phyloP scores from a whole-genome alignment of 345 rosid species.

The Corymbia maculata region DNA sequence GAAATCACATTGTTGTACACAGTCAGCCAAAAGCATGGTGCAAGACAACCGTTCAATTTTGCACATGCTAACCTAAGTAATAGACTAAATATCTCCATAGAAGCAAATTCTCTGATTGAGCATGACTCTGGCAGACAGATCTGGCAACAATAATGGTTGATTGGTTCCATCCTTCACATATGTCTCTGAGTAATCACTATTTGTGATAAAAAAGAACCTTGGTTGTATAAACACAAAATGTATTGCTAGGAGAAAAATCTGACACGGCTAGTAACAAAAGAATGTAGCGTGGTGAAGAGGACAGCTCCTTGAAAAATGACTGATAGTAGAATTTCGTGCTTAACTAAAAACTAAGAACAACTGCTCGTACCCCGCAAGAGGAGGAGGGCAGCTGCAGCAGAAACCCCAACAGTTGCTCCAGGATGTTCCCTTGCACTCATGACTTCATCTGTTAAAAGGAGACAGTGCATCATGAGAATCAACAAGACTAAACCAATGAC shows the following conservation, averaged over 20 bases:
- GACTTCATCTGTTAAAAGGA: slow-evolving; percentile 42
- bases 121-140: background rate
- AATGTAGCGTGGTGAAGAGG: background rate
- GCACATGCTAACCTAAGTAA: background rate
- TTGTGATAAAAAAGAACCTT: background rate
- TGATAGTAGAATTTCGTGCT: background rate
- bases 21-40: background rate
- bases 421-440: slow-evolving; percentile 59
- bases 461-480: background rate
- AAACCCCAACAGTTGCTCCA: slow-evolving; percentile 51
- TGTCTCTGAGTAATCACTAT: background rate
- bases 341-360: background rate
- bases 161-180: background rate
- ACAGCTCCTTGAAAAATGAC: background rate
- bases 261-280: background rate
- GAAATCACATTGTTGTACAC: background rate
- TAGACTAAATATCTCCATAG: background rate
- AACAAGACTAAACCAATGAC: background rate
- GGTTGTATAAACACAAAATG: background rate
- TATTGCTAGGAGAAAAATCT: background rate
- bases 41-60: background rate
- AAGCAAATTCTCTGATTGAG: background rate
- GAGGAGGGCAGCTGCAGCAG: slow-evolving; percentile 50
- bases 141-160: background rate
- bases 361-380: slow-evolving; percentile 57